phyloP scores from a whole-genome alignment of 2,329 filamentous ascomycete genomes.

The Phaeosphaeriaceae sp. region DNA sequence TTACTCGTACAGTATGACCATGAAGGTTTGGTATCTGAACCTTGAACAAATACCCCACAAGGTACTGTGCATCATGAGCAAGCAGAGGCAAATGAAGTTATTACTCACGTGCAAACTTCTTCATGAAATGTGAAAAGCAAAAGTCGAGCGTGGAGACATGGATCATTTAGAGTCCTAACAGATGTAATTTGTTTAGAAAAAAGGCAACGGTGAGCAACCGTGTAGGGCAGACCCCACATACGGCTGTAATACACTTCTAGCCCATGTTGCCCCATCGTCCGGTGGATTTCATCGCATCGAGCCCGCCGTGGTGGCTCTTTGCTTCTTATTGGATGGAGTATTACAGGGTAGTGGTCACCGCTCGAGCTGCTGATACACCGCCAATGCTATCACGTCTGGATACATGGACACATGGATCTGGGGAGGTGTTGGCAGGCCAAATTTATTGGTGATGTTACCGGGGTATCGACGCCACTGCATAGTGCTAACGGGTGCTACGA shows the following conservation, averaged over 20 bases:
- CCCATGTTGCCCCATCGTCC: conserved; percentile 22
- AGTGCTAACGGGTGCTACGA: not conserved
- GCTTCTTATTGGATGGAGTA: conserved; percentile 18
- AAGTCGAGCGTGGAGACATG: conserved; percentile 9
- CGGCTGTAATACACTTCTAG: conserved; percentile 30
- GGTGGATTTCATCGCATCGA: conserved; percentile 29
- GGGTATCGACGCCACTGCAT: conserved; percentile 17
- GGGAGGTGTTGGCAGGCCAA: conserved; percentile 3
- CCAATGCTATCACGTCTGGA: conserved; percentile 8
- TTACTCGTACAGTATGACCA: not conserved
- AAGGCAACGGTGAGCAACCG: conserved; percentile 25
- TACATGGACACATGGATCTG: conserved; percentile 1
- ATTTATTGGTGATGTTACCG: conserved; percentile 6
- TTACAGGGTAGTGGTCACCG: conserved; percentile 20
- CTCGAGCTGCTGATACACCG: conserved; percentile 20
- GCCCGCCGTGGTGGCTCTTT: conserved; percentile 3
- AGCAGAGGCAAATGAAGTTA: conserved; percentile 6
- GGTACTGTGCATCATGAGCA: conserved; percentile 4
- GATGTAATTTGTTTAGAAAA: conserved; percentile 20
- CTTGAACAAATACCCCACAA: not conserved
- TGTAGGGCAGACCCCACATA: conserved; percentile 15
- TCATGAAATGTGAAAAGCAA: conserved; percentile 6
- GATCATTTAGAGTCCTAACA: conserved; percentile 13
- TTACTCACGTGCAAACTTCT: conserved; percentile 30
- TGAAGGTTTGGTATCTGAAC: not conserved